Conservation (phyloP, 169 alveolate species). For the Plasmodium gonderi region DNA sequence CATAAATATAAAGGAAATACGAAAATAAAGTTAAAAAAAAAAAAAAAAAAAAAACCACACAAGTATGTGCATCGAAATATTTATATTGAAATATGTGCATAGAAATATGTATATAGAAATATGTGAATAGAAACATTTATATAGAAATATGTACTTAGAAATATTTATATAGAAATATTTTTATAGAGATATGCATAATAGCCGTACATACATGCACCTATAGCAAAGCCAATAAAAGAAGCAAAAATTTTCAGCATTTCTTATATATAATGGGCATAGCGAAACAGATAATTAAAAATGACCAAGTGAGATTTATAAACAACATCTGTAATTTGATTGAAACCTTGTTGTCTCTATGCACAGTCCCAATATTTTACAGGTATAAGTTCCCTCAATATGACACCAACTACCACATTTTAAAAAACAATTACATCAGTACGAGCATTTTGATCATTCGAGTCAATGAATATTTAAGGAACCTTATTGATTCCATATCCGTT, state of each 20-base stretch:
- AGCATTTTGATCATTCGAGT: constrained; percentile 28
- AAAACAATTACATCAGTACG: background rate
- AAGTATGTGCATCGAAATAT: too few relatives aligned
- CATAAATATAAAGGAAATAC: background rate
- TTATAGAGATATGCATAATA: too few relatives aligned
- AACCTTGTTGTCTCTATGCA: constrained; percentile 3
- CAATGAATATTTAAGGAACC: constrained; percentile 37
- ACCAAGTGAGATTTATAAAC: constrained; percentile 27
- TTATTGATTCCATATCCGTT: constrained; percentile 33
- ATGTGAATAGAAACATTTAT: background rate
- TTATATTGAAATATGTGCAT: too few relatives aligned
- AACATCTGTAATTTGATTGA: constrained; percentile 10
- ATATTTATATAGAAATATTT: too few relatives aligned
- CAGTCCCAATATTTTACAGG: constrained; percentile 14
- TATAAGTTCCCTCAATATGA: constrained; percentile 17
- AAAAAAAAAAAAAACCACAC: too few relatives aligned
- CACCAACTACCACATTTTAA: constrained; percentile 18
- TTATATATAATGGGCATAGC: constrained; percentile 44
- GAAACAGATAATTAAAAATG: constrained; percentile 24
- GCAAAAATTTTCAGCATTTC: background rate
- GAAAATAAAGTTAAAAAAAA: too few relatives aligned
- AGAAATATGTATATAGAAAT: too few relatives aligned
- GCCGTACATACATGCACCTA: background rate
- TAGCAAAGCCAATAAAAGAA: background rate
- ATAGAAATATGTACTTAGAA: constrained; percentile 1